phyloP scores from a whole-genome alignment of 352 stramenopile species.

The Pythium dissimile region DNA sequence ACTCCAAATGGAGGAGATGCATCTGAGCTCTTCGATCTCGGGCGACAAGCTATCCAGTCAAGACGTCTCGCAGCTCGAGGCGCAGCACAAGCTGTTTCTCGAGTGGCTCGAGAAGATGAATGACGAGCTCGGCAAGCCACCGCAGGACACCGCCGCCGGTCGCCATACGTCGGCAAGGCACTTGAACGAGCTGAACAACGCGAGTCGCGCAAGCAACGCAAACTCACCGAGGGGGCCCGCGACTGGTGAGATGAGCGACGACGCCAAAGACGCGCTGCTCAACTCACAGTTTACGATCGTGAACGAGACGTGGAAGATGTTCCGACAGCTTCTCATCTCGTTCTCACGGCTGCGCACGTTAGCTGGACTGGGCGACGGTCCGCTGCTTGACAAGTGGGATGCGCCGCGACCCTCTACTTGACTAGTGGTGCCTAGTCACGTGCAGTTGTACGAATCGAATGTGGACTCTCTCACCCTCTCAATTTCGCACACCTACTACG shows the following conservation, averaged over 20 bases:
- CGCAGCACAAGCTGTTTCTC: constrained; percentile 45
- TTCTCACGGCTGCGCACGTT: constrained; percentile 51
- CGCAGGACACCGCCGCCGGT: neutral
- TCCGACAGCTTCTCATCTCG: constrained; percentile 67
- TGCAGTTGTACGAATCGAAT: neutral
- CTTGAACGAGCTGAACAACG: constrained; percentile 8
- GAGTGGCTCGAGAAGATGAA: constrained; percentile 43
- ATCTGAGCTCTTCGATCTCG: constrained; percentile 51
- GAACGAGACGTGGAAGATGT: constrained; percentile 70
- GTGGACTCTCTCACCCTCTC: no score
- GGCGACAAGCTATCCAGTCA: constrained; percentile 48
- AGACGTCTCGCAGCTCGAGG: constrained; percentile 66
- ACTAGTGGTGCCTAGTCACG: neutral
- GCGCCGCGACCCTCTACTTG: no score
- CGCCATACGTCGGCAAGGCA: constrained; percentile 3
- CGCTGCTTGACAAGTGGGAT: constrained; percentile 62
- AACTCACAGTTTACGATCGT: constrained; percentile 33
- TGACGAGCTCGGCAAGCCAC: constrained; percentile 27
- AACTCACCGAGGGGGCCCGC: neutral
- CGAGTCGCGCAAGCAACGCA: neutral
- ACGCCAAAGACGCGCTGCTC: constrained; percentile 21
- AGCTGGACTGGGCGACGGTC: constrained; percentile 44
- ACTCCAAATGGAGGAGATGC: constrained; percentile 32
- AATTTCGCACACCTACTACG: no score
- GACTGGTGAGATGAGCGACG: constrained; percentile 29